Percentiles rank a stretch among this genome's conserved stretches.
These are phyloP conservation scores for Collybiopsis luxurians DNA, from an alignment of 768 basidiomycete genomes.

Conservation along the genomic window DNA sequence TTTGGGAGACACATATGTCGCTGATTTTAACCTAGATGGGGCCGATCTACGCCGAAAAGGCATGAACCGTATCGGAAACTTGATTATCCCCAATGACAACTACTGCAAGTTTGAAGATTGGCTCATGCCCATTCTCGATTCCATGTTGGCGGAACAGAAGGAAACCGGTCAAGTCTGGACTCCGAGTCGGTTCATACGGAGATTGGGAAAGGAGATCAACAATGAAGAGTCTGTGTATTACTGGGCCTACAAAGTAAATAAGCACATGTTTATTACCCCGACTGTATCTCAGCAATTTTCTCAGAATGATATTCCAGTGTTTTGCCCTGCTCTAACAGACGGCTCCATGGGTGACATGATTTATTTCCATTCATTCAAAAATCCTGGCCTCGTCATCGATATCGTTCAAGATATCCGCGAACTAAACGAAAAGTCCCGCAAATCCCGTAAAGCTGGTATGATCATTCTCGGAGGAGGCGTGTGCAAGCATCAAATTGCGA, in stretches of 20 bases:
- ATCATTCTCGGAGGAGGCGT: constrained; percentile 97
- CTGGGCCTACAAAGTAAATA: constrained; percentile 96
- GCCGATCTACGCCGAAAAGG: constrained; percentile 82
- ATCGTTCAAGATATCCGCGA: constrained; percentile 93
- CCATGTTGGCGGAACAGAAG: constrained; percentile 88
- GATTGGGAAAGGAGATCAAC: constrained; percentile 96
- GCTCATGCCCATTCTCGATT: constrained; percentile 91
- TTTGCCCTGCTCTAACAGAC: constrained; percentile 97
- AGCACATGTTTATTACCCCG: constrained; percentile 13
- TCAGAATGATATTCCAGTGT: constrained; percentile 97
- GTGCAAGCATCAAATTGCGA: constrained; percentile 99
- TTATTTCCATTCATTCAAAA: constrained; percentile 95
- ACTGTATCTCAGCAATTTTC: constrained; percentile 15
- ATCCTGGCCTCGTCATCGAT: constrained; percentile 82
- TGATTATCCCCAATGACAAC: constrained; percentile 96
- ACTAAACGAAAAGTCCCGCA: constrained; percentile 86
- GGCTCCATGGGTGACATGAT: constrained; percentile 99
- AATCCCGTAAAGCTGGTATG: constrained; percentile 94
- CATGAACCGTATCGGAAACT: constrained; percentile 97
- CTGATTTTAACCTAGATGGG: constrained; percentile 90
- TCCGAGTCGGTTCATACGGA: constrained; percentile 88
- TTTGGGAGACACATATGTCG: constrained; percentile 93
- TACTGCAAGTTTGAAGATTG: constrained; percentile 99
- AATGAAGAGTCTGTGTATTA: constrained; percentile 98
- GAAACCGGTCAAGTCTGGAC: constrained; percentile 72